Conservation (phyloP, 345 rosid species). For the Salix dunnii region DNA sequence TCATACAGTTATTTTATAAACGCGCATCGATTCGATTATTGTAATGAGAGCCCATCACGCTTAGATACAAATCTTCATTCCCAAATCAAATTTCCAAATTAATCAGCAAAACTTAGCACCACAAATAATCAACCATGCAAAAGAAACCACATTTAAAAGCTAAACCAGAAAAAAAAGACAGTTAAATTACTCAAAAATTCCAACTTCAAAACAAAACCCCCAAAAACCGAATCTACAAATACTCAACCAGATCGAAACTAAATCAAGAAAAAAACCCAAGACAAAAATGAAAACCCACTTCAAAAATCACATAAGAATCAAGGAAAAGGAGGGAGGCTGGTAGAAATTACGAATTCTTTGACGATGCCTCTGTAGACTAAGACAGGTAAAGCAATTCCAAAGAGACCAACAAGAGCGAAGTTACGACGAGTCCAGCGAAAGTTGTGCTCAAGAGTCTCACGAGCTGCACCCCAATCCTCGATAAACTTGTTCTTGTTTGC, state of each 20-base stretch:
- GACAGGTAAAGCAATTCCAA: slow-evolving; percentile 83
- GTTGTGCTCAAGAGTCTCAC: slow-evolving; percentile 90
- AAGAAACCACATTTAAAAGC: background rate
- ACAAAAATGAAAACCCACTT: background rate
- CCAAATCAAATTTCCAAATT: background rate
- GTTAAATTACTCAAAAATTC: background rate
- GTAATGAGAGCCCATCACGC: background rate
- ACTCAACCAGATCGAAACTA: background rate
- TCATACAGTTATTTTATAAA: background rate
- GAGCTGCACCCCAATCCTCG: slow-evolving; percentile 78
- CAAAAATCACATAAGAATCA: background rate
- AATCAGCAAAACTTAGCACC: background rate
- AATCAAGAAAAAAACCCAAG: background rate
- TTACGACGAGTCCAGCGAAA: slow-evolving; percentile 96
- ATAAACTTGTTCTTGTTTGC: slow-evolving; percentile 84
- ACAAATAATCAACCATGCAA: background rate
- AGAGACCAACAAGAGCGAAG: slow-evolving; percentile 76
- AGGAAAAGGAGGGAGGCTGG: background rate
- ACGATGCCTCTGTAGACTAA: slow-evolving; percentile 87
- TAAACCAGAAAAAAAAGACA: background rate
- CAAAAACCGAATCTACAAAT: background rate
- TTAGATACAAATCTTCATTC: background rate
- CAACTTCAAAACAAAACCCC: background rate
- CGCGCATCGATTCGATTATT: background rate
- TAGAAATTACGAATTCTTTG: slow-evolving; percentile 55